These are phyloP conservation scores for Eucalyptus coolabah DNA, from an alignment of 345 rosid species.

Conservation along the genomic window DNA sequence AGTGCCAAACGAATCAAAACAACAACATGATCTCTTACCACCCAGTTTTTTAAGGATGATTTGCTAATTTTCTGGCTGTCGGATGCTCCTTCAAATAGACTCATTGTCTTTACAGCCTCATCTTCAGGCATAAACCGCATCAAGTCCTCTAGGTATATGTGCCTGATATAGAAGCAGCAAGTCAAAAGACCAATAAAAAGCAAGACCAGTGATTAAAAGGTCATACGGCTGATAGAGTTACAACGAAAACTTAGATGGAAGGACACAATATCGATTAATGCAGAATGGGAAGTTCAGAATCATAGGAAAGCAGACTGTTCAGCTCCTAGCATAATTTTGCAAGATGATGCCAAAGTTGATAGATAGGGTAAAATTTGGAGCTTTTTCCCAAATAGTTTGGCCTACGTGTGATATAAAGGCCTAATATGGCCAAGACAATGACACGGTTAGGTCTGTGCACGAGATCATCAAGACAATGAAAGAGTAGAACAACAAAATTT, in stretches of 20 bases:
- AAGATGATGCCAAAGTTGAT: neutral
- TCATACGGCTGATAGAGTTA: neutral
- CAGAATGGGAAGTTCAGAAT: neutral
- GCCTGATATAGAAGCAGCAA: neutral
- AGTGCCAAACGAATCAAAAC: neutral
- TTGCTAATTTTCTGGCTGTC: neutral
- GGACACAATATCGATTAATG: neutral
- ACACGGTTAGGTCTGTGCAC: neutral
- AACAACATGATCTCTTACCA: neutral
- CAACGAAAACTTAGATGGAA: neutral
- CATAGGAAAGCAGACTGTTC: neutral
- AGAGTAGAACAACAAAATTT: neutral
- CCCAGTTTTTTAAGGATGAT: conserved; percentile 2
- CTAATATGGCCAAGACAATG: neutral
- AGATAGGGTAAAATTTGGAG: neutral
- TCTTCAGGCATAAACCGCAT: conserved; percentile 10
- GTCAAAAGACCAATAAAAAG: neutral
- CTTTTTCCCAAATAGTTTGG: neutral
- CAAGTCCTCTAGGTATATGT: neutral
- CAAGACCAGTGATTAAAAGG: neutral
- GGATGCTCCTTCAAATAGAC: conserved; percentile 2
- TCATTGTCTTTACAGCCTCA: conserved; percentile 4
- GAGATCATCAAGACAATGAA: neutral
- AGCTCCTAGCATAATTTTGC: neutral
- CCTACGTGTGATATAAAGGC: neutral